A percentile compares a stretch with the other conserved stretches of the same genome.
Evolutionary conservation across 306 rosid species (phyloP).

Genomic region (Begonia peltatifolia): DNA sequence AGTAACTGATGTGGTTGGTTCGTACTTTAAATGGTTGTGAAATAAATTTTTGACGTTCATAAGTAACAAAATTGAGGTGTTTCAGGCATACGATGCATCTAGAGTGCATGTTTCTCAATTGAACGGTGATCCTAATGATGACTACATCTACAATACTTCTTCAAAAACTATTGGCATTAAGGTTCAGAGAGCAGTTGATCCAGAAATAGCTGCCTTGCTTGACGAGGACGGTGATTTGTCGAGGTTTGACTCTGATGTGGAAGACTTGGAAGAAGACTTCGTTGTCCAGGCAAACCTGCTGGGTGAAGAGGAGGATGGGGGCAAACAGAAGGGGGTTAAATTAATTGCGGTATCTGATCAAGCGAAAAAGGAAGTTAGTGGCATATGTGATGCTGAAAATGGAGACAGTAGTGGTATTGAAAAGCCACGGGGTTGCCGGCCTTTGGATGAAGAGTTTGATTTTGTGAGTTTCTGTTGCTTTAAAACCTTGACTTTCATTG

Average conservation of each 20-base stretch:
- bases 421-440: constrained; percentile 33
- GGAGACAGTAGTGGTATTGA: constrained; percentile 17
- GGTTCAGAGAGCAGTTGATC: constrained; percentile 72
- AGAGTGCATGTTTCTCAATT: constrained; percentile 35
- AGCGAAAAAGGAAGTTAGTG: background rate
- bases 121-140: constrained; percentile 28
- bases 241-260: constrained; percentile 68
- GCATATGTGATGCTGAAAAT: background rate
- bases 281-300: constrained; percentile 56
- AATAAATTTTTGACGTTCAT: background rate
- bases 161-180: constrained; percentile 43
- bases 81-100: constrained; percentile 85
- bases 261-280: constrained; percentile 91
- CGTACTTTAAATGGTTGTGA: background rate
- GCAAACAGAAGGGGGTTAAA: background rate
- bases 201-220: constrained; percentile 74
- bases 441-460: constrained; percentile 81
- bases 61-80: background rate
- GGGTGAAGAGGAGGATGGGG: constrained; percentile 20
- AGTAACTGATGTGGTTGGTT: too few relatives aligned
- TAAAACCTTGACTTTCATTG: background rate
- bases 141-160: constrained; percentile 38
- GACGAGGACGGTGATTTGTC: constrained; percentile 53
- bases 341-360: constrained; percentile 12
- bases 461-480: constrained; percentile 30